Conservation (phyloP, 2,329 filamentous ascomycete species). For the Didymella glomerata region DNA sequence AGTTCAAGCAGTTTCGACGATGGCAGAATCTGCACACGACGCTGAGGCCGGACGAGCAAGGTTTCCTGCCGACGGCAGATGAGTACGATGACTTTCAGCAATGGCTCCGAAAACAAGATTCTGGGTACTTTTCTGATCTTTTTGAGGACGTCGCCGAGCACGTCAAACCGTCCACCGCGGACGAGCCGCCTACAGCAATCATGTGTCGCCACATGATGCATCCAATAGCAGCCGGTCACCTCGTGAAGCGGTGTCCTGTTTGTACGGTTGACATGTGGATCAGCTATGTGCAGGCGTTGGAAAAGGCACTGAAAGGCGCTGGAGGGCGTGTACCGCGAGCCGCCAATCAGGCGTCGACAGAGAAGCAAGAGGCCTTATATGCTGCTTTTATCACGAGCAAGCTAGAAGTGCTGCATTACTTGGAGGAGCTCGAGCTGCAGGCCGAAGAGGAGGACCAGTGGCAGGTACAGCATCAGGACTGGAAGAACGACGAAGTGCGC, state of each 20-base stretch:
- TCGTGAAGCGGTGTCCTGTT: constrained; percentile 37
- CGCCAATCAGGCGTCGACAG: constrained; percentile 28
- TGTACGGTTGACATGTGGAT: constrained; percentile 40
- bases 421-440: constrained; percentile 33
- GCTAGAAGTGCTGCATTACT: constrained; percentile 30
- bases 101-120: constrained; percentile 43
- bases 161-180: constrained; percentile 19
- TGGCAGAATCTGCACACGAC: constrained; percentile 39
- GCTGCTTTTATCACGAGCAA: constrained; percentile 39
- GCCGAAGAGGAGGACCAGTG: constrained; percentile 33
- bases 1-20: constrained; percentile 41
- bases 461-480: constrained; percentile 25
- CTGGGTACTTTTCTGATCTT: constrained; percentile 43
- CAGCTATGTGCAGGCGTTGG: constrained; percentile 36
- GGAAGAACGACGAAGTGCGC: constrained; percentile 24
- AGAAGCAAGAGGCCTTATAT: constrained; percentile 35
- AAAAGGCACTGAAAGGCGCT: constrained; percentile 32
- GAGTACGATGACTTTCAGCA: constrained; percentile 44
- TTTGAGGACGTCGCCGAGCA: constrained; percentile 38
- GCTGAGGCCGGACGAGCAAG: constrained; percentile 29
- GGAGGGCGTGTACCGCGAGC: constrained; percentile 33
- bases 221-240: constrained; percentile 24
- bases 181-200: constrained; percentile 26
- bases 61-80: constrained; percentile 35
- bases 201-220: constrained; percentile 38